These are phyloP conservation scores for Pichia sp. DNA, from an alignment of 1,139 yeast genomes.

Conservation along the genomic window DNA sequence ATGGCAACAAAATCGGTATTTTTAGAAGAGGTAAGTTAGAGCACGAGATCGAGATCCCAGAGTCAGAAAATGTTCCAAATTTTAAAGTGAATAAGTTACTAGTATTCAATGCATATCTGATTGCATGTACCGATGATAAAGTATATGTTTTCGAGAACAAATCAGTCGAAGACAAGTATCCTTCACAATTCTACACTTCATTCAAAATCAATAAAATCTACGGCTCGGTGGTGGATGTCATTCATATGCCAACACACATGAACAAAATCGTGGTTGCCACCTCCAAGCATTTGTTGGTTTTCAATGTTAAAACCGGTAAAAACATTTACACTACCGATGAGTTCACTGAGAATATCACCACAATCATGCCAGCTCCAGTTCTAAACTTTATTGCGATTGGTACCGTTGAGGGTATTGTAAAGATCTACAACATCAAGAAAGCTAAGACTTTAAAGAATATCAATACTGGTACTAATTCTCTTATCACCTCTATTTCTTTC, in stretches of 20 bases:
- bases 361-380: constrained; percentile 78
- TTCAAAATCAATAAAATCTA: constrained; percentile 49
- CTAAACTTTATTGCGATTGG: constrained; percentile 81
- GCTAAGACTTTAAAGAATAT: constrained; percentile 53
- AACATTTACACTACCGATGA: constrained; percentile 52
- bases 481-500: constrained; percentile 70
- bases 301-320: constrained; percentile 75
- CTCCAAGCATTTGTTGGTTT: constrained; percentile 44
- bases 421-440: constrained; percentile 60
- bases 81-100: constrained; percentile 41
- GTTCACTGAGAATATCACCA: constrained; percentile 45
- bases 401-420: constrained; percentile 57
- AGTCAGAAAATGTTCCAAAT: constrained; percentile 21
- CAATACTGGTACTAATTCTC: constrained; percentile 43
- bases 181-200: constrained; percentile 61
- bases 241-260: constrained; percentile 87
- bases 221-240: constrained; percentile 60
- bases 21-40: constrained; percentile 78
- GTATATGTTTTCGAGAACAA: constrained; percentile 59
- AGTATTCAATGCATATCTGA: constrained; percentile 73
- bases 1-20: constrained; percentile 63
- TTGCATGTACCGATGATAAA: constrained; percentile 49
- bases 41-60: constrained; percentile 36
- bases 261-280: constrained; percentile 83
- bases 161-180: constrained; percentile 31